Evolutionary conservation across 805 yeast genomes (phyloP), one percentile per base, ranked within the genome.

Genomic region (Nakazawaea wickerhamii): DNA sequence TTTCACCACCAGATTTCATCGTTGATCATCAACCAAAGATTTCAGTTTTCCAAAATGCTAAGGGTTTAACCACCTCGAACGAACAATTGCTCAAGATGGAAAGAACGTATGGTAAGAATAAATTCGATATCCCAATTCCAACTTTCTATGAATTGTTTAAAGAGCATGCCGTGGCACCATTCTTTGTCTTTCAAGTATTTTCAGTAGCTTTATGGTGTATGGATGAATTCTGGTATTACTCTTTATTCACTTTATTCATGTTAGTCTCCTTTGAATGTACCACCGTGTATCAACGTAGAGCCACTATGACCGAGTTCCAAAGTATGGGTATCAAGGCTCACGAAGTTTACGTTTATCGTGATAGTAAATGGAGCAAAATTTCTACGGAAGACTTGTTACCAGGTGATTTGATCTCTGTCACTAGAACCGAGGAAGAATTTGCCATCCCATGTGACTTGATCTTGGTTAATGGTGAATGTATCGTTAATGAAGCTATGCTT

Each of bases 131-230:
- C 51, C 99, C 99, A 23, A 75, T 93, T 43, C 99, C 99, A 39
- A 77, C 96, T 0, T 91, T 93, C 54, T 49, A 75, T 44, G 98
- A 91, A 62, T 71, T 93, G 55, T 93, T 93, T 70, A 83, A 87
- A 58, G 98, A 93, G 64, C 99, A 93, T 60, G 98, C 98, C 9
- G 90, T 93, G 30, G 98, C 99, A 11, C 99, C 99, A 10, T 87
- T 93, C 61, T 93, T 93, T 55, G 96, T 93, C 20, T 93, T 93
- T 70, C 99, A 93, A 68, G 73, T 93, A 44, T 93, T 93, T 61
- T 90, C 97, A 59, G 95, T 91, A 46, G 95, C 91, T 4, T 70
- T 93, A 48, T 93, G 98, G 97, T 75, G 87, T 57, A 77, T 93
- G 77, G 98, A 93, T 65, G 97, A 91, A 53, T 83, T 85, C 68